Evolutionary conservation across 2,329 filamentous ascomycete genomes (phyloP).

Genomic region (Teratosphaeriaceae sp.): DNA sequence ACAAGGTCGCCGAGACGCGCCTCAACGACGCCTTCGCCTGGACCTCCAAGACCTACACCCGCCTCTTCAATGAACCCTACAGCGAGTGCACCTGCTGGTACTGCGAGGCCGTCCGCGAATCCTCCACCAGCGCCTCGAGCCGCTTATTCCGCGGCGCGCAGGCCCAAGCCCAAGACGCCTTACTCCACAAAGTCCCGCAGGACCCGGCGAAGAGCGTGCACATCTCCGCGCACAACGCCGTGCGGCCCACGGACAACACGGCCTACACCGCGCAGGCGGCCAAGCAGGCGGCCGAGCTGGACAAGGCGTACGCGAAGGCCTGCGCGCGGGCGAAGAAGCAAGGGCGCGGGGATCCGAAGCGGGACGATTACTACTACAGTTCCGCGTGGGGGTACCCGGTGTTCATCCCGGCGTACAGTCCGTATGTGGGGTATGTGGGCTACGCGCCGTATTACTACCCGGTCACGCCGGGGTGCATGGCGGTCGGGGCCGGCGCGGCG

Average conservation of each 20-base stretch:
- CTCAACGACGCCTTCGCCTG: constrained; percentile 62
- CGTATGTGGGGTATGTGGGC: constrained; percentile 41
- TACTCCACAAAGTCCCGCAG: constrained; percentile 40
- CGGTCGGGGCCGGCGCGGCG: constrained; percentile 29
- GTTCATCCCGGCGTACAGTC: constrained; percentile 39
- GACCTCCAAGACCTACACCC: constrained; percentile 65
- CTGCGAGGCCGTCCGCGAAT: constrained; percentile 63
- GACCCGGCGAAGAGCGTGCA: constrained; percentile 56
- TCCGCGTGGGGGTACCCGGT: constrained; percentile 42
- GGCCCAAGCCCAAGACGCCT: constrained; percentile 18
- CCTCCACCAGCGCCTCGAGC: constrained; percentile 44
- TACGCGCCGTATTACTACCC: constrained; percentile 34
- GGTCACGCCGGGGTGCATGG: constrained; percentile 41
- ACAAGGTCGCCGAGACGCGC: constrained; percentile 66
- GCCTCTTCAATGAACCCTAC: constrained; percentile 59
- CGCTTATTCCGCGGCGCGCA: constrained; percentile 37
- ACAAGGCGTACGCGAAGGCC: constrained; percentile 49
- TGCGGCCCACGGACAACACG: constrained; percentile 35
- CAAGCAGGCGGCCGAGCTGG: constrained; percentile 37
- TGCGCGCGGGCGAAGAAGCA: constrained; percentile 33
- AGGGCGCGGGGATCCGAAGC: constrained; percentile 28
- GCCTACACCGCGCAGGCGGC: constrained; percentile 13
- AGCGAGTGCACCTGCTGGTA: constrained; percentile 78
- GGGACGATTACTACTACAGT: constrained; percentile 33
- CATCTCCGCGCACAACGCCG: constrained; percentile 67